A percentile compares a stretch with the other conserved stretches of the same genome.
Evolutionary conservation across 2,329 filamentous ascomycete species (phyloP).

Genomic region (Monosporascus sp.): DNA sequence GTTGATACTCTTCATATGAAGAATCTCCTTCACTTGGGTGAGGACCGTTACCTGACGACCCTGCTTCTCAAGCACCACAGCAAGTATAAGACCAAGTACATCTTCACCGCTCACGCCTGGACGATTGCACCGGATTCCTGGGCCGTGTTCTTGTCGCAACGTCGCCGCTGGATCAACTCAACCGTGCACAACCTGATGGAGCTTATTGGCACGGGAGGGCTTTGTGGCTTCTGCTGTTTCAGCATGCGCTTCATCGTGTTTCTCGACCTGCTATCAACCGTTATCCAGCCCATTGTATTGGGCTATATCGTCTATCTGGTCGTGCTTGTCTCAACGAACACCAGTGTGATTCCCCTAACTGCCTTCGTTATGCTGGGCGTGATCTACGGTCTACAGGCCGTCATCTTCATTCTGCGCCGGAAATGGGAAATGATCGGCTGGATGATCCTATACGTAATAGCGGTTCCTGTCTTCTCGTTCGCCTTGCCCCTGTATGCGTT

Average conservation of each 20-base stretch:
- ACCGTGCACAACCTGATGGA: constrained; percentile 97
- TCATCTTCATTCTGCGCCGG: constrained; percentile 92
- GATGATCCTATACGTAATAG: constrained; percentile 94
- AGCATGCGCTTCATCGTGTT: constrained; percentile 99
- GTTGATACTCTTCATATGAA: constrained; percentile 99
- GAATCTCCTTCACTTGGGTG: constrained; percentile 91
- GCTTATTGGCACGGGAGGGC: constrained; percentile 84
- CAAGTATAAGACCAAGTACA: constrained; percentile 98
- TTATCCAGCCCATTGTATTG: constrained; percentile 86
- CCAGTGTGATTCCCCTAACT: constrained; percentile 68
- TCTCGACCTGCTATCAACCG: constrained; percentile 82
- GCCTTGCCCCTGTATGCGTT: constrained; percentile 89
- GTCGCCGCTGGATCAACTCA: constrained; percentile 99
- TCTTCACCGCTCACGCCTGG: constrained; percentile 87
- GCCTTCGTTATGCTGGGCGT: constrained; percentile 86
- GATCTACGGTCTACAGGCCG: constrained; percentile 94
- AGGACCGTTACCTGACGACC: constrained; percentile 96
- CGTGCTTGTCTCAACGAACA: constrained; percentile 59
- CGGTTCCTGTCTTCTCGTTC: constrained; percentile 87
- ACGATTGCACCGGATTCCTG: constrained; percentile 95
- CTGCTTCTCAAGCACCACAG: constrained; percentile 86
- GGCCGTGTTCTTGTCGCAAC: constrained; percentile 92
- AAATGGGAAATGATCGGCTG: constrained; percentile 99
- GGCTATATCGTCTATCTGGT: constrained; percentile 89
- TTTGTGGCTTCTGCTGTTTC: constrained; percentile 99